Conservation (phyloP, 169 alveolate genomes). For the Plasmodium malariae region DNA sequence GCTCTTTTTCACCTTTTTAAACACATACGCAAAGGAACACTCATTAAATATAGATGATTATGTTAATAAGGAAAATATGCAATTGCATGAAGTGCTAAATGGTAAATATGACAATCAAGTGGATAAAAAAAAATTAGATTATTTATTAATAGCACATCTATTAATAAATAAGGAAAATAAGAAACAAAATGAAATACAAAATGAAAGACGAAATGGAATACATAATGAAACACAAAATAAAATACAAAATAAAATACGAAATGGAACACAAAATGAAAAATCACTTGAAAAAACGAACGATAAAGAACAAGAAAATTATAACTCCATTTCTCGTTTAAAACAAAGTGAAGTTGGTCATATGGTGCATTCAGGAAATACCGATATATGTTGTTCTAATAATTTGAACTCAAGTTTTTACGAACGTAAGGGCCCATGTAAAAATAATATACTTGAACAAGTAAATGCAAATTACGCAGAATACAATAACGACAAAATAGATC, state of each 20-base stretch:
- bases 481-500: slow-evolving; percentile 6
- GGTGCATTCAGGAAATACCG: slow-evolving; percentile 5
- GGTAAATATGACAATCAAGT: slow-evolving; percentile 12
- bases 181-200: neutral
- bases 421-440: neutral
- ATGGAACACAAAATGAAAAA: neutral
- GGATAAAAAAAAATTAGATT: slow-evolving; percentile 37
- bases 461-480: neutral
- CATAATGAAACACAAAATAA: slow-evolving; percentile 1
- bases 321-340: slow-evolving; percentile 10
- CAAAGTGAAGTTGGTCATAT: slow-evolving; percentile 4
- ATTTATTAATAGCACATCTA: slow-evolving; percentile 9
- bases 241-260: neutral
- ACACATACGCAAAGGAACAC: slow-evolving; percentile 47
- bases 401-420: slow-evolving; percentile 16
- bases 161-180: slow-evolving; percentile 37
- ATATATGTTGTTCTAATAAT: neutral
- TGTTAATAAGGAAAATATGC: slow-evolving; percentile 43
- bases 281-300: slow-evolving; percentile 2
- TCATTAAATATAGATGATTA: slow-evolving; percentile 39
- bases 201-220: neutral
- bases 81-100: slow-evolving; percentile 38
- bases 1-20: slow-evolving; percentile 33
- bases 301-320: slow-evolving; percentile 10
- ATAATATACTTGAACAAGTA: neutral